Conservation (phyloP, 352 stramenopile genomes). For the Pythium periplocum region DNA sequence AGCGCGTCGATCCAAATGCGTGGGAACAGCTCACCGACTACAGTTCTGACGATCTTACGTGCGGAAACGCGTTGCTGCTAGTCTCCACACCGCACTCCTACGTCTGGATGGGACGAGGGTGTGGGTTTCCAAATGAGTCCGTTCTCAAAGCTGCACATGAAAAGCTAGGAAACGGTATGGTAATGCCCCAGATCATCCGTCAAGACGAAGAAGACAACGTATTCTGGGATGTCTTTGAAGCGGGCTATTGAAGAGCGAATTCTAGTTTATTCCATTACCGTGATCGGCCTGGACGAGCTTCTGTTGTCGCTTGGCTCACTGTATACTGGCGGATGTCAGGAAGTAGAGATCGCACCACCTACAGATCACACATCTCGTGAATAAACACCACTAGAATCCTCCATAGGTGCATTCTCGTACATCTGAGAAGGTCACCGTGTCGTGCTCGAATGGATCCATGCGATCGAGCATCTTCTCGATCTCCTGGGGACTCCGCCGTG, state of each 20-base stretch:
- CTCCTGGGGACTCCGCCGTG: slow-evolving; percentile 7
- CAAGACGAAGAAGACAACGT: slow-evolving; percentile 39
- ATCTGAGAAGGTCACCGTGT: slow-evolving; percentile 78
- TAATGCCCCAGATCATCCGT: not conserved
- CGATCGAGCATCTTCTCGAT: slow-evolving; percentile 39
- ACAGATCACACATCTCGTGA: not conserved
- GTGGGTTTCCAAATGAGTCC: slow-evolving; percentile 1
- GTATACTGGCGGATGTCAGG: too few relatives aligned
- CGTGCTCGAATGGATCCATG: slow-evolving; percentile 61
- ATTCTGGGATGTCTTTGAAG: slow-evolving; percentile 60
- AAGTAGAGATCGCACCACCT: slow-evolving; percentile 24
- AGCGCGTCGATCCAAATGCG: slow-evolving; percentile 12
- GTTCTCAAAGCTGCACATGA: slow-evolving; percentile 7
- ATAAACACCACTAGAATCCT: not conserved
- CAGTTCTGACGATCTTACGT: slow-evolving; percentile 48
- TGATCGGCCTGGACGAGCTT: not conserved
- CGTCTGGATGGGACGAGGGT: slow-evolving; percentile 36
- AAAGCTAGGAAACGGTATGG: too few relatives aligned
- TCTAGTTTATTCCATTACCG: not conserved
- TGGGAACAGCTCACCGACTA: slow-evolving; percentile 62
- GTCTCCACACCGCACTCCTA: slow-evolving; percentile 9
- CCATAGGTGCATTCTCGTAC: slow-evolving; percentile 4
- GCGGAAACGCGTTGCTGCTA: slow-evolving; percentile 31
- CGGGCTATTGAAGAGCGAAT: slow-evolving; percentile 33
- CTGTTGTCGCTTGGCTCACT: too few relatives aligned